Conservation (phyloP, 2,329 filamentous ascomycete genomes). For the Pyrenophora tritici-repentis region DNA sequence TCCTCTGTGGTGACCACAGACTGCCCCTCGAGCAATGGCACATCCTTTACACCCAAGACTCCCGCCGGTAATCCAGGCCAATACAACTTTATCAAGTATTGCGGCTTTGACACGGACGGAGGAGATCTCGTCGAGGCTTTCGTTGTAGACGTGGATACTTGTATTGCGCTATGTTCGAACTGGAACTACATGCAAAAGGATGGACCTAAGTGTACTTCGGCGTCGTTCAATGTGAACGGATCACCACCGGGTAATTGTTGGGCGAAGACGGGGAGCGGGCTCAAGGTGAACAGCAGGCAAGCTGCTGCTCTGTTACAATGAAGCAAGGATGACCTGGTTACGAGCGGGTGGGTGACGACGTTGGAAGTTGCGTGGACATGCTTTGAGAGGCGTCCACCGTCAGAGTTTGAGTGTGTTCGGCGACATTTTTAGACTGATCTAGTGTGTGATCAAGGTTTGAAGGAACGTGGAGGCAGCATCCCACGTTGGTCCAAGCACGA, state of each 20-base stretch:
- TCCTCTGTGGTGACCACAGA: slow-evolving; percentile 1
- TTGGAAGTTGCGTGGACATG: too few relatives aligned
- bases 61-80: not conserved
- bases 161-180: slow-evolving; percentile 2
- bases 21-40: slow-evolving; percentile 1
- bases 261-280: too few relatives aligned
- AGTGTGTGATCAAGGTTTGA: too few relatives aligned
- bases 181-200: not conserved
- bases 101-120: not conserved
- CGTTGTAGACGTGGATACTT: not conserved
- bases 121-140: not conserved
- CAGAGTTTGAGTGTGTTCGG: too few relatives aligned
- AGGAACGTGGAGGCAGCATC: too few relatives aligned
- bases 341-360: too few relatives aligned
- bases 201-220: not conserved
- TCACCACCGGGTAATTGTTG: slow-evolving; percentile 1
- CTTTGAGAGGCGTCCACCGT: too few relatives aligned
- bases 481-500: too few relatives aligned
- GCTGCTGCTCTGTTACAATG: not conserved
- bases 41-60: not conserved
- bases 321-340: not conserved
- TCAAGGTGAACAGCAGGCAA: too few relatives aligned
- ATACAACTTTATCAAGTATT: not conserved
- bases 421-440: too few relatives aligned
- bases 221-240: not conserved